Evolutionary conservation across 148 eudicot genomes (phyloP).

Genomic region (Silene conica): DNA sequence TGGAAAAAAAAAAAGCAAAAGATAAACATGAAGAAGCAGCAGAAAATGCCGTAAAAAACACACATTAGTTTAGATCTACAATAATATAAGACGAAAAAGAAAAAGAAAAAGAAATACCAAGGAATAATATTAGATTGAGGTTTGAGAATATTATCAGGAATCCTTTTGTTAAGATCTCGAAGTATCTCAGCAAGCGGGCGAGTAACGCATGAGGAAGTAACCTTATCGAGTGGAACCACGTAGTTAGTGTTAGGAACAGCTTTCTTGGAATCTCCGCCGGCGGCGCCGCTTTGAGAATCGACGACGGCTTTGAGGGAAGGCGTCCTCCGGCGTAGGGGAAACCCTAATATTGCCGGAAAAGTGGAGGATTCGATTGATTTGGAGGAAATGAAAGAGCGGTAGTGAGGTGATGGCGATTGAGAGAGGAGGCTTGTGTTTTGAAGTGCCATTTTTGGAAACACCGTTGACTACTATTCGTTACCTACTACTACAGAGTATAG

Average conservation of each 20-base stretch:
- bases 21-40: too few species aligned
- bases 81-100: background rate
- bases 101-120: constrained; percentile 35
- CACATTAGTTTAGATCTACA: background rate
- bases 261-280: constrained; percentile 29
- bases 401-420: constrained; percentile 5
- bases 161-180: constrained; percentile 81
- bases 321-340: background rate
- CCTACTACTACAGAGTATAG: background rate
- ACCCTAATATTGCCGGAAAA: constrained; percentile 8
- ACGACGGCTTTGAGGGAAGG: constrained; percentile 29
- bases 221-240: constrained; percentile 75
- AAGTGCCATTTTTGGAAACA: constrained; percentile 26
- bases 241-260: constrained; percentile 63
- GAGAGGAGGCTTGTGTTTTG: constrained; percentile 21
- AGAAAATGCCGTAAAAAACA: background rate
- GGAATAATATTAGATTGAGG: constrained; percentile 51
- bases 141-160: constrained; percentile 69
- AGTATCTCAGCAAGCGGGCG: constrained; percentile 87
- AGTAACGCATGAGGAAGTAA: constrained; percentile 56
- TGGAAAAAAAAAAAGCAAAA: constrained; percentile 9
- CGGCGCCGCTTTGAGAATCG: constrained; percentile 32
- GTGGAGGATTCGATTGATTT: background rate
- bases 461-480: background rate
- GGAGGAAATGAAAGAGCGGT: background rate